Base-by-base conservation (phyloP, 2,329 filamentous ascomycete species). In the Hypoxylon sp. region DNA sequence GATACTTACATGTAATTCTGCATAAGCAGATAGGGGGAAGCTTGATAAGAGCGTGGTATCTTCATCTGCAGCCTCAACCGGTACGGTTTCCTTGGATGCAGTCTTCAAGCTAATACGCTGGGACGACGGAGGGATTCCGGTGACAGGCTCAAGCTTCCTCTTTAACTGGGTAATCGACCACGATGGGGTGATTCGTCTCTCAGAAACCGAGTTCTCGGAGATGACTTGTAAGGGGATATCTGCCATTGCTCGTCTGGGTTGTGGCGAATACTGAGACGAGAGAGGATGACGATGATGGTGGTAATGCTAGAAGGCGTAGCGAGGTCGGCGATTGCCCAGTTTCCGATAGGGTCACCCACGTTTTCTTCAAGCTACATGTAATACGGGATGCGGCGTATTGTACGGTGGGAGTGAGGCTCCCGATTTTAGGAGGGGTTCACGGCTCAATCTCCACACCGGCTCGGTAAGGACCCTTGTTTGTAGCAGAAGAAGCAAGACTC, bases 111-210 rank as follows among this genome's bases (percentile, higher is more conserved):
- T 90, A 69, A 99, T 86, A 69, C 85, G 88, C 80, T 98, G 96
- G 67, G 87, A 90, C 31, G 87, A 87, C 10, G 94, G 92, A 14
- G 96, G 95, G 39, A 98, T 90, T 69, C 96, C 96, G 1, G 95
- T 98, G 81, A 98, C 91, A 69, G 94, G 92, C 81, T 98, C 95
- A 57, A 99, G 90, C 80, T 96, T 97, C 59, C 86, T 82, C 83
- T 95, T 97, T 75, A 98, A 87, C 75, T 93, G 90, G 61, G 87
- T 85, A 77, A 99, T 91, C 69, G 91, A 91, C 96, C 96, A 99
- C 73, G 94, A 91, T 13, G 95, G 95, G 26, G 93, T 95, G 79
- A 98, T 90, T 73, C 96, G 93, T 69, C 95, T 92, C 83, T 99
- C 96, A 57, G 94, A 94, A 53, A 91, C 88, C 52, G 92, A 86